Evolutionary conservation across 768 basidiomycete species (phyloP), one percentile per base, ranked within the genome.

Genomic region (Dendrothele bispora): DNA sequence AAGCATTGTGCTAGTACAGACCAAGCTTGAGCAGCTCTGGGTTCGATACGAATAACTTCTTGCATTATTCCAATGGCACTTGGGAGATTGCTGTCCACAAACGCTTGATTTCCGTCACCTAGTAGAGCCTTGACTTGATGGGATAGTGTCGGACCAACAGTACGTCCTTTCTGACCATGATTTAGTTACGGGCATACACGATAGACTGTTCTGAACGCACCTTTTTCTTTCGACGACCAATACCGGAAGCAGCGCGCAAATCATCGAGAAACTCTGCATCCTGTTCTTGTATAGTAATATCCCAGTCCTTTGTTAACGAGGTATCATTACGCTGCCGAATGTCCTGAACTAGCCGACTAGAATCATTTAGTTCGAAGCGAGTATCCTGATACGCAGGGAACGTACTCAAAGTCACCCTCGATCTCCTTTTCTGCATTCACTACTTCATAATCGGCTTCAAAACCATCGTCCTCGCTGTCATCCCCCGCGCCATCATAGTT

Each of bases 41-140:
- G 92, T 61, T 99, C 95, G 47, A 94, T 91, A 7, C 91, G 82
- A 45, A 99, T 92, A 54, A 97, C 90, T 60, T 98, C 92, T 61
- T 87, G 84, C 80, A 94, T 89, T 21, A 86, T 77, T 17, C 82
- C 79, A 28, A 92, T 83, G 1, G 92, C 86, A 55, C 86, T 77
- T 2, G 73, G 66, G 7, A 83, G 68, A 46, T 91, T 67, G 50
- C 72, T 79, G 56, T 86, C 81, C 41, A 95, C 80, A 63, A 91
- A 97, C 2, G 88, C 87, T 58, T 88, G 82, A 60, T 94, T 95
- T 18, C 90, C 95, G 46, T 87, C 83, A 22, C 92, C 91, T 42
- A 98, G 82, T 15, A 95, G 69, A 1, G 79, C 72, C 43, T 77
- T 77, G 11, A 88, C 86, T 66, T 89, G 82, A 28, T 79, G 82